Evolutionary conservation across 2,329 filamentous ascomycete species (phyloP).

Genomic region (Hypoxylon sp.): DNA sequence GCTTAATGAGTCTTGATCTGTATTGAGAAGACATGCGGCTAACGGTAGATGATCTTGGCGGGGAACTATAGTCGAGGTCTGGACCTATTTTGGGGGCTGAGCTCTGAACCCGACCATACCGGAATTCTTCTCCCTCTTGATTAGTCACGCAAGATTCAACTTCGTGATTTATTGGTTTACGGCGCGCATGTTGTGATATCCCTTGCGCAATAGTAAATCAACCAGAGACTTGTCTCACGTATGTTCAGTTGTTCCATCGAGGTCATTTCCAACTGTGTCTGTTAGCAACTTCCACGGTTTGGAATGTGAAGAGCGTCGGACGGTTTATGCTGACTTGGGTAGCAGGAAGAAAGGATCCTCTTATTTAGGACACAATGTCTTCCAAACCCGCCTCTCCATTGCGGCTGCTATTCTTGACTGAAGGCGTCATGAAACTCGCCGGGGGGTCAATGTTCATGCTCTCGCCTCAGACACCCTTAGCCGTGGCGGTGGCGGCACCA

Average conservation of each 20-base stretch:
- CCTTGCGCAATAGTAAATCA: not conserved
- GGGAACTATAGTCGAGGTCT: not conserved
- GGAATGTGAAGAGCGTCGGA: not conserved
- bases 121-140: not conserved
- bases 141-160: not conserved
- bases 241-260: not conserved
- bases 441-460: conserved; percentile 35
- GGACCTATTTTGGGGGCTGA: not conserved
- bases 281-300: not conserved
- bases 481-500: conserved; percentile 32
- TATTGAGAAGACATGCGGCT: conserved; percentile 6
- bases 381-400: conserved; percentile 28
- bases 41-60: conserved; percentile 8
- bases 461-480: conserved; percentile 38
- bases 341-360: not conserved
- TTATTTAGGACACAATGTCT: conserved; percentile 27
- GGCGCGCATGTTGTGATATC: not conserved
- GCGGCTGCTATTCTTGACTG: conserved; percentile 33
- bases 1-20: not conserved
- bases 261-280: not conserved
- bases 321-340: not conserved
- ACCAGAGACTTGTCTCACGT: not conserved
- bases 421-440: conserved; percentile 42
- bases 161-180: not conserved
- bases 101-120: conserved; percentile 3